Conservation (phyloP, 192 early-diverging fungal genomes). For the Podila minutissima region DNA sequence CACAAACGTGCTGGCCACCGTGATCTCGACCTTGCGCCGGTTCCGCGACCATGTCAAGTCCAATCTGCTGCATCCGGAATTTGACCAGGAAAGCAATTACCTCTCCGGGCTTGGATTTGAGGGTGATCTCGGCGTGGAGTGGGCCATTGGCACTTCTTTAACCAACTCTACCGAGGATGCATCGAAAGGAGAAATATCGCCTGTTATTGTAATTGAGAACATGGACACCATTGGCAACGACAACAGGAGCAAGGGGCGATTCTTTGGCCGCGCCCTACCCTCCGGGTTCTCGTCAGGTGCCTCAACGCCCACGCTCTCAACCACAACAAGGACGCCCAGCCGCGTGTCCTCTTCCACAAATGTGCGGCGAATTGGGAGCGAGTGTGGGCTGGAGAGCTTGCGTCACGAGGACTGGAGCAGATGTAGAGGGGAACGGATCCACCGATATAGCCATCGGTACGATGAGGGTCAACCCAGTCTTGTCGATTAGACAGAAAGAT, state of each 20-base stretch:
- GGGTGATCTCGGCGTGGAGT: conserved; percentile 25
- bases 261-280: no score
- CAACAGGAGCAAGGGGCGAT: no score
- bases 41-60: conserved; percentile 42
- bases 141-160: neutral
- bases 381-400: conserved; percentile 23
- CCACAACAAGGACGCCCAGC: no score
- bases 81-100: conserved; percentile 8
- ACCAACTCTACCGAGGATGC: neutral
- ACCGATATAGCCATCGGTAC: neutral
- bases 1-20: conserved; percentile 2
- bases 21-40: conserved; percentile 21
- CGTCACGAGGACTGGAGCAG: neutral
- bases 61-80: conserved; percentile 25
- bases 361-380: conserved; percentile 14
- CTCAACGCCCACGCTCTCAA: neutral
- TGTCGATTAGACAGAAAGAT: neutral
- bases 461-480: neutral
- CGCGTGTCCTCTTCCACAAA: neutral
- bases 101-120: conserved; percentile 18
- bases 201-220: neutral
- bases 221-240: no score
- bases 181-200: neutral
- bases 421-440: neutral
- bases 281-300: neutral